phyloP scores from a whole-genome alignment of 148 eudicot species.

The Rhododendron ferrugineum region DNA sequence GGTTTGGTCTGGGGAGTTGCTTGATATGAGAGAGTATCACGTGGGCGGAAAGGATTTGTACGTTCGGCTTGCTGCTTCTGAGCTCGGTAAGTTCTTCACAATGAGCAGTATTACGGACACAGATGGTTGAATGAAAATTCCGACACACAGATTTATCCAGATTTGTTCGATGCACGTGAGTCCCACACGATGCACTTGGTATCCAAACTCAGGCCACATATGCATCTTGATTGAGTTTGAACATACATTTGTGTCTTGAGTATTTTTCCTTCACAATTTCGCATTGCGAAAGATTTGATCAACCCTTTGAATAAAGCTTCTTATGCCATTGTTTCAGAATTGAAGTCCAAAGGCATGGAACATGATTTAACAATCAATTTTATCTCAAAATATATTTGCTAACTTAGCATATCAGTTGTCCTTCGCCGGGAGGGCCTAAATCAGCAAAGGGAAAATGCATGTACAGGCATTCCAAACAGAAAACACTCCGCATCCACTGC shows the following conservation, averaged over 20 bases:
- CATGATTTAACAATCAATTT: neutral
- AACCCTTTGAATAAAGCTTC: neutral
- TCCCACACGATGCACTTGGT: neutral
- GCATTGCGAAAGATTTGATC: neutral
- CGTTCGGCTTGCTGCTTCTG: constrained; percentile 17
- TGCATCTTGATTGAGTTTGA: neutral
- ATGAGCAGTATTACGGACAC: neutral
- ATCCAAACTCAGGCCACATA: neutral
- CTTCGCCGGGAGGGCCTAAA: neutral
- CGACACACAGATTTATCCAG: neutral
- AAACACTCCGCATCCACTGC: neutral
- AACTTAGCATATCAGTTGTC: neutral
- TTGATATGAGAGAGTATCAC: constrained; percentile 13
- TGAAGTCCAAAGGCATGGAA: neutral
- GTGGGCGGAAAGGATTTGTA: constrained; percentile 21
- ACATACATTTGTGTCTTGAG: neutral
- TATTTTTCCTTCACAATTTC: neutral
- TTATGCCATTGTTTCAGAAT: neutral
- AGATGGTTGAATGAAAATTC: neutral
- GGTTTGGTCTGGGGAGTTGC: constrained; percentile 20
- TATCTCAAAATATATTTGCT: neutral
- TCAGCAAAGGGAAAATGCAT: neutral
- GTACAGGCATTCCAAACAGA: neutral
- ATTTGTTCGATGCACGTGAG: neutral
- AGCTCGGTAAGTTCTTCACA: constrained; percentile 17